Percentiles rank a stretch among this genome's conserved stretches.
These are phyloP conservation scores for Saturnispora saitoi DNA, from an alignment of 805 yeast genomes.

Conservation along the genomic window DNA sequence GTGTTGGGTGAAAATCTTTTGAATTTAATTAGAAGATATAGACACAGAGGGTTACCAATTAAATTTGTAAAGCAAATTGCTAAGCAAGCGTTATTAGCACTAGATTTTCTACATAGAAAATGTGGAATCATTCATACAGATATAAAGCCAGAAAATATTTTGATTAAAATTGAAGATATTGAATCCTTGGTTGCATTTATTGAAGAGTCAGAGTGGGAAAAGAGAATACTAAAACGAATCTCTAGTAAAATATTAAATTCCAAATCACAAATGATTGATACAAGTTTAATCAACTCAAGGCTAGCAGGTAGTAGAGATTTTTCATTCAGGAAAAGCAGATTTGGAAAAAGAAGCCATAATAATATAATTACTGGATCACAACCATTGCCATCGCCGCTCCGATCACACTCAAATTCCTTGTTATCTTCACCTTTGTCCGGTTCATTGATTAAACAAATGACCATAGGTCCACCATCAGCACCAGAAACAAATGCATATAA, in stretches of 20 bases:
- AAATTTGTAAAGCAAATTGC: constrained; percentile 49
- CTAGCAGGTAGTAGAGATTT: constrained; percentile 16
- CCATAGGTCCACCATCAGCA: constrained; percentile 13
- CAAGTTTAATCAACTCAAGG: constrained; percentile 9
- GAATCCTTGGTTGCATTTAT: constrained; percentile 39
- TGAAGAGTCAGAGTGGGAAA: constrained; percentile 33
- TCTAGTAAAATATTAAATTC: constrained; percentile 20
- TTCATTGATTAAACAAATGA: constrained; percentile 3
- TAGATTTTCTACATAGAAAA: constrained; percentile 49
- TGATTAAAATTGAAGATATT: constrained; percentile 45
- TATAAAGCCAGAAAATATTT: constrained; percentile 65
- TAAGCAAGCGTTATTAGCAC: constrained; percentile 44
- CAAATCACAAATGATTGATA: constrained; percentile 14
- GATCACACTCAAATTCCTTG: constrained; percentile 36
- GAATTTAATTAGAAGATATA: constrained; percentile 71
- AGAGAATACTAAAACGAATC: constrained; percentile 25
- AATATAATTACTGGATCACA: constrained; percentile 85
- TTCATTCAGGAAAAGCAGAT: constrained; percentile 28
- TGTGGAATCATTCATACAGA: constrained; percentile 72
- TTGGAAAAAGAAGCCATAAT: constrained; percentile 54
- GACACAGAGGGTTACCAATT: constrained; percentile 41
- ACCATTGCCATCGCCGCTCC: constrained; percentile 81
- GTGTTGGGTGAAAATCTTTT: constrained; percentile 90
- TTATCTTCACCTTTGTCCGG: constrained; percentile 22
- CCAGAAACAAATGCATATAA: constrained; percentile 5